Evolutionary conservation across 2,329 filamentous ascomycete species (phyloP).

Genomic region (Fusarium domesticum): DNA sequence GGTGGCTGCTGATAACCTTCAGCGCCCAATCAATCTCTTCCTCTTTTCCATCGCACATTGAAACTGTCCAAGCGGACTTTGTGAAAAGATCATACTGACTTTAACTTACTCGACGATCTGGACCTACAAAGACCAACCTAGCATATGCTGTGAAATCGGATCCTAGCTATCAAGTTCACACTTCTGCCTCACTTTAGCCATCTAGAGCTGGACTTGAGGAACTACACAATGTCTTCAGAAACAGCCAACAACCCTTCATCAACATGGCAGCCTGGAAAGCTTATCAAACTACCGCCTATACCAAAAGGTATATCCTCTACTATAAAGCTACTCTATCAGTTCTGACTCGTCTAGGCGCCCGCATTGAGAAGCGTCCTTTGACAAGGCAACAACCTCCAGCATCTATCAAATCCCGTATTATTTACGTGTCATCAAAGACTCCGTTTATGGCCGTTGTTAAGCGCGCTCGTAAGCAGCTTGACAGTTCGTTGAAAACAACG

Average conservation of each 20-base stretch:
- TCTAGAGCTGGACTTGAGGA: constrained; percentile 10
- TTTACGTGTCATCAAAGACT: constrained; percentile 64
- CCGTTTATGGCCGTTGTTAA: constrained; percentile 67
- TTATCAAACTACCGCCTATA: constrained; percentile 36
- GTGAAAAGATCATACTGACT: too few relatives aligned
- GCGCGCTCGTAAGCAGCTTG: constrained; percentile 62
- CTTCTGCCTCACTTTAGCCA: constrained; percentile 13
- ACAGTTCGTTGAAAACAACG: constrained; percentile 45
- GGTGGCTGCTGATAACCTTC: not conserved
- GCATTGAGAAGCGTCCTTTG: constrained; percentile 49
- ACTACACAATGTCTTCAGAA: constrained; percentile 22
- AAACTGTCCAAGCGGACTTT: too few relatives aligned
- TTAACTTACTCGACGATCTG: too few relatives aligned
- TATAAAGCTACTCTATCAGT: not conserved
- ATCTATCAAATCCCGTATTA: constrained; percentile 44
- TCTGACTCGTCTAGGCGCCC: constrained; percentile 39
- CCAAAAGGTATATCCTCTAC: constrained; percentile 29
- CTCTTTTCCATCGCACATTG: too few relatives aligned
- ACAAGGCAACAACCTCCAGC: constrained; percentile 40
- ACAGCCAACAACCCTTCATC: constrained; percentile 12
- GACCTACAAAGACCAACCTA: too few relatives aligned
- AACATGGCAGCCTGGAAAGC: constrained; percentile 19
- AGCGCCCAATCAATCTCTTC: too few relatives aligned
- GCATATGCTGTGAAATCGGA: too few relatives aligned
- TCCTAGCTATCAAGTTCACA: constrained; percentile 4